Evolutionary conservation across 257 asterid genomes (phyloP), one percentile per base, ranked within the genome.

Genomic region (Cordia subcordata): DNA sequence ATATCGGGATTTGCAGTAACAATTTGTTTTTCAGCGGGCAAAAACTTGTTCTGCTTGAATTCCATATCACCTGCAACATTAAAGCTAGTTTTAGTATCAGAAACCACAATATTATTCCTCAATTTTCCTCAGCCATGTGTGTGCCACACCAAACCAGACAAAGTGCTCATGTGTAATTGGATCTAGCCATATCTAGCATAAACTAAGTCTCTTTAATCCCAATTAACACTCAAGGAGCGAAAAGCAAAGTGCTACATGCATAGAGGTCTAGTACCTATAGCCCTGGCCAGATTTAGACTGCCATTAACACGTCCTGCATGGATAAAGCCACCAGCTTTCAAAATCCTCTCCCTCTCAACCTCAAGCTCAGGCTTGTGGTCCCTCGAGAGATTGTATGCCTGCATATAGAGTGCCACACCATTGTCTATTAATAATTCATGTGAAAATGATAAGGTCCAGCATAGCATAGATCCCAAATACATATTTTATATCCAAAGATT

Each of bases 281-380:
- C 96, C 74, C 98, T 87, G 65, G 96, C 80, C 58, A 87, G 96
- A 78, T 91, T 91, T 74, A 91, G 79, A 75, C 95, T 85, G 55
- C 96, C 98, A 47, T 91, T 91, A 68, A 91, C 94, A 42, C 98
- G 95, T 55, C 96, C 98, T 50, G 91, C 95, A 65, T 85, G 95
- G 74, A 91, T 85, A 69, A 91, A 91, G 52, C 98, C 98, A 63
- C 98, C 96, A 62, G 95, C 96, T 78, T 87, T 91, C 51, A 83
- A 35, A 60, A 90, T 90, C 68, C 98, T 82, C 53, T 90, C 98
- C 61, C 84, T 83, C 87, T 91, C 98, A 46, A 81, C 80, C 76
- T 91, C 96, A 59, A 91, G 91, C 11, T 87, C 95, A 65, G 98
- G 98, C 63, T 91, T 91, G 77, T 91, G 98, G 77, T 90, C 98